Percentiles rank a stretch among this genome's conserved stretches.
Evolutionary conservation across 2,329 filamentous ascomycete species (phyloP).

Genomic region (Scedosporium apiospermum): DNA sequence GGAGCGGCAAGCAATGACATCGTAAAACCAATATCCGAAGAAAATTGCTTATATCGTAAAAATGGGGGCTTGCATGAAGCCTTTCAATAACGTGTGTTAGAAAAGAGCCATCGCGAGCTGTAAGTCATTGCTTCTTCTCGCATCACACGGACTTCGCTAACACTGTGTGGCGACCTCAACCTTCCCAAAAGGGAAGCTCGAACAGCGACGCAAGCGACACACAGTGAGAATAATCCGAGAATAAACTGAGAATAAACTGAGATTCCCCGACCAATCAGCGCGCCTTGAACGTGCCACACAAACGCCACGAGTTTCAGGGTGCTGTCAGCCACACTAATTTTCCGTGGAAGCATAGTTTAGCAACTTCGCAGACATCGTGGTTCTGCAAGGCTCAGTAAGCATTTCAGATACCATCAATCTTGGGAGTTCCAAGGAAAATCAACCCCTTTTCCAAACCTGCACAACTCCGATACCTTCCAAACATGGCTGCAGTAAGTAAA

Average conservation of each 20-base stretch:
- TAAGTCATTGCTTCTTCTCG: too few species aligned
- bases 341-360: neutral
- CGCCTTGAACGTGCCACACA: neutral
- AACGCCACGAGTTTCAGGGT: neutral
- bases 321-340: constrained; percentile 1
- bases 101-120: too few species aligned
- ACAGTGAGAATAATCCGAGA: too few species aligned
- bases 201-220: too few species aligned
- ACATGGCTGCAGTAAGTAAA: constrained; percentile 42
- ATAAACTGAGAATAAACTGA: neutral
- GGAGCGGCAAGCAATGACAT: too few species aligned
- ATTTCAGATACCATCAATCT: constrained; percentile 3
- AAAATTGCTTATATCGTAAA: too few species aligned
- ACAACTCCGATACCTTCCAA: constrained; percentile 19
- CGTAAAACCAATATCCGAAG: too few species aligned
- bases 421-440: neutral
- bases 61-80: too few species aligned
- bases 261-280: neutral
- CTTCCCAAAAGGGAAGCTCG: too few species aligned
- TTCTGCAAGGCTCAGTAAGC: neutral
- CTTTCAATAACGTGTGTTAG: too few species aligned
- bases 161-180: too few species aligned
- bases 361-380: neutral
- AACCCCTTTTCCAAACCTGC: constrained; percentile 5
- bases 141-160: too few species aligned